Conservation (phyloP, 192 early-diverging fungal genomes). For the Podila minutissima region DNA sequence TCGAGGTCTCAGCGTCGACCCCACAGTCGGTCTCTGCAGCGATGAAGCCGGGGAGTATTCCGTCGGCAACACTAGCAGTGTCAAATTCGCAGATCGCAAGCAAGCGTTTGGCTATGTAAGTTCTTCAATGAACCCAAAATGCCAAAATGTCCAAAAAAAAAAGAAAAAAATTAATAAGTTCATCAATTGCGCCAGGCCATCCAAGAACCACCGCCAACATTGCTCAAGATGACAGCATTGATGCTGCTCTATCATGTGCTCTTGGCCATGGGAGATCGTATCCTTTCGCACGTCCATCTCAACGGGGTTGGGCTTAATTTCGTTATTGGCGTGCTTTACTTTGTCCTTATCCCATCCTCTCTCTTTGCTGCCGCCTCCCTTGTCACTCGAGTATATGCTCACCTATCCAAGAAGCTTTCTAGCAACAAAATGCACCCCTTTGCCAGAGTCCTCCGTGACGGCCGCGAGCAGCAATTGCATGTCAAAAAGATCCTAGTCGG, state of each 20-base stretch:
- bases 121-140: not conserved
- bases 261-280: no score
- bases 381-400: conserved; percentile 82
- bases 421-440: conserved; percentile 83
- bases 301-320: no score
- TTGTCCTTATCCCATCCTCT: not conserved
- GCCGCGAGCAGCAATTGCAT: conserved; percentile 76
- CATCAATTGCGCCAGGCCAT: no score
- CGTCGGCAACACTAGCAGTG: conserved; percentile 4
- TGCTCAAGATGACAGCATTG: no score
- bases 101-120: conserved; percentile 37
- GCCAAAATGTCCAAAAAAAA: no score
- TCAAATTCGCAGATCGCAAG: conserved; percentile 26
- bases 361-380: conserved; percentile 83
- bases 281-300: no score
- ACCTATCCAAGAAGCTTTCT: conserved; percentile 87
- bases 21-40: conserved; percentile 62
- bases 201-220: no score
- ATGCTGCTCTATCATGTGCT: no score
- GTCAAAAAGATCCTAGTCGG: conserved; percentile 88
- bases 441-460: conserved; percentile 80
- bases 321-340: no score
- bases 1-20: conserved; percentile 67
- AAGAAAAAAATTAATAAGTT: no score
- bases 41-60: conserved; percentile 51